Evolutionary conservation across 108 stramenopile genomes (phyloP).

Genomic region (Discostella stelligeroides): DNA sequence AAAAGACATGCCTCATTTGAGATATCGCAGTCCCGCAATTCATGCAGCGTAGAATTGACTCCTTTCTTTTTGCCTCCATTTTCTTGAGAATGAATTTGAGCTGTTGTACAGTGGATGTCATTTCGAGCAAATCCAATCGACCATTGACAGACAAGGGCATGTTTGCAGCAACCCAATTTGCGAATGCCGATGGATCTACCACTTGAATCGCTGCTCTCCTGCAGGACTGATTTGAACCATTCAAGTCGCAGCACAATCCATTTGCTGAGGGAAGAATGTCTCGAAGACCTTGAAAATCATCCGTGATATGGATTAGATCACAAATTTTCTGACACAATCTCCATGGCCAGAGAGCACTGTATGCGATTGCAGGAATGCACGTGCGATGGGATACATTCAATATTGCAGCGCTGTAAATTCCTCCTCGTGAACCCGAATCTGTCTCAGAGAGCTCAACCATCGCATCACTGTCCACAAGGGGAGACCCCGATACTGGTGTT

Average conservation of each 20-base stretch:
- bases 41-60: constrained; percentile 56
- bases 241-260: constrained; percentile 8
- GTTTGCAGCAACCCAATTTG: constrained; percentile 80
- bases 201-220: constrained; percentile 18
- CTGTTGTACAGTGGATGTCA: constrained; percentile 52
- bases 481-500: not conserved
- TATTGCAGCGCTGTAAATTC: constrained; percentile 13
- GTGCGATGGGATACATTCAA: constrained; percentile 27
- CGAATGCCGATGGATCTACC: constrained; percentile 55
- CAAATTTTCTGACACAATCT: constrained; percentile 53
- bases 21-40: constrained; percentile 54
- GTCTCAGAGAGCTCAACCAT: not conserved
- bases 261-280: constrained; percentile 49
- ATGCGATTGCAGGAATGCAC: constrained; percentile 40
- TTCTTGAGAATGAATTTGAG: constrained; percentile 48
- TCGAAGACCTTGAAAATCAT: constrained; percentile 37
- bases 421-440: not conserved
- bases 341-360: constrained; percentile 64
- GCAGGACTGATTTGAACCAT: not conserved
- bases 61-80: constrained; percentile 34
- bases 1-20: constrained; percentile 55
- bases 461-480: not conserved
- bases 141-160: constrained; percentile 68
- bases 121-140: constrained; percentile 60
- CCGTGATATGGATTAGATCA: constrained; percentile 28